Percentiles rank a stretch among this genome's conserved stretches.
phyloP scores from a whole-genome alignment of 2,329 filamentous ascomycete species.

The Botryotinia calthae region DNA sequence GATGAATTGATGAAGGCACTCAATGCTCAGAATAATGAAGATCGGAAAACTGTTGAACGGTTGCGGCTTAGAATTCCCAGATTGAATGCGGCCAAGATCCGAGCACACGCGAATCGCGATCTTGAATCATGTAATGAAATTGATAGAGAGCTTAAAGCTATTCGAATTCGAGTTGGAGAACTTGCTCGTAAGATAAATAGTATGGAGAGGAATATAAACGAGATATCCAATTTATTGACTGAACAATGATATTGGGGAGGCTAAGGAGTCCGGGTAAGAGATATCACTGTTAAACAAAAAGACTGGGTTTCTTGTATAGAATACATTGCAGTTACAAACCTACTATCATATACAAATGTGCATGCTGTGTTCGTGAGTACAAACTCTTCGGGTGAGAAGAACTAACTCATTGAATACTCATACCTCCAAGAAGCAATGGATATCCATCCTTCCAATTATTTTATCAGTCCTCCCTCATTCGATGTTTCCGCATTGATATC shows the following conservation, averaged over 20 bases:
- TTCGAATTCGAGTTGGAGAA: rapidly evolving
- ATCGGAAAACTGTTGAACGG: background rate
- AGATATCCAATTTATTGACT: background rate
- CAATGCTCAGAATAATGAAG: rapidly evolving
- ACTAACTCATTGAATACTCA: background rate
- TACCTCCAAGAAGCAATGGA: background rate
- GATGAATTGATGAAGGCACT: background rate
- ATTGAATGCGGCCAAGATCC: background rate
- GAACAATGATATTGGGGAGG: too few species aligned
- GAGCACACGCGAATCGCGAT: rapidly evolving
- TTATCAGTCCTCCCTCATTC: background rate
- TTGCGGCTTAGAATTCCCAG: background rate
- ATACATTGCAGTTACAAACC: background rate
- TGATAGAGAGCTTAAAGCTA: rapidly evolving
- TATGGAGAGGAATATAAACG: rapidly evolving
- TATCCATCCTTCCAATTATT: background rate
- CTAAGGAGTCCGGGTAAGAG: background rate
- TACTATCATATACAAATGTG: too few species aligned
- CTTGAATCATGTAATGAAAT: background rate
- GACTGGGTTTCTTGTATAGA: too few species aligned
- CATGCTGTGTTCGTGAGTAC: background rate
- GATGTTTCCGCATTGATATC: background rate
- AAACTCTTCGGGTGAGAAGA: background rate
- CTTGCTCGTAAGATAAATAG: rapidly evolving
- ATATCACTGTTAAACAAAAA: background rate